Conservation (phyloP, 2,329 filamentous ascomycete species). For the Ceratocystis variospora region DNA sequence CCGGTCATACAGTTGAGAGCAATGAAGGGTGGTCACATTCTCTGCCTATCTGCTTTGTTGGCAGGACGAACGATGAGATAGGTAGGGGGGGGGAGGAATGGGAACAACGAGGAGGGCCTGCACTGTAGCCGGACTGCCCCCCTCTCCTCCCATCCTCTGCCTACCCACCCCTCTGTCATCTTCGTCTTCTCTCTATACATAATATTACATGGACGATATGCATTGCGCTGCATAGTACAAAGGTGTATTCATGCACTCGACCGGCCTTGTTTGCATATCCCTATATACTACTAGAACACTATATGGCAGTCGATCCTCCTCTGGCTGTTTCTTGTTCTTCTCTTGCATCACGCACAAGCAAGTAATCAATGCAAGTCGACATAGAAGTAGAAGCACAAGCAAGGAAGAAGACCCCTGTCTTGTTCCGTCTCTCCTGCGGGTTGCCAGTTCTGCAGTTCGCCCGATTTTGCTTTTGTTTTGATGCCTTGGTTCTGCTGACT, state of each 20-base stretch:
- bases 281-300: too few relatives aligned
- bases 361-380: constrained; percentile 2
- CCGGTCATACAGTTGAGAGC: background rate
- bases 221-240: background rate
- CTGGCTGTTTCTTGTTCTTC: background rate
- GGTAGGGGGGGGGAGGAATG: too few relatives aligned
- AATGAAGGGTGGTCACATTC: background rate
- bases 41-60: background rate
- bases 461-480: background rate
- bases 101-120: too few relatives aligned
- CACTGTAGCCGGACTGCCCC: too few relatives aligned
- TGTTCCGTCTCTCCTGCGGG: too few relatives aligned
- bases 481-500: background rate
- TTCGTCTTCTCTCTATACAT: background rate
- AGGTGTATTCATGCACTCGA: background rate
- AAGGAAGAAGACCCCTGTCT: background rate
- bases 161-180: background rate
- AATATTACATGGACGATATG: background rate
- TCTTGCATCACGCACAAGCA: constrained; percentile 6
- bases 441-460: too few relatives aligned
- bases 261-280: background rate
- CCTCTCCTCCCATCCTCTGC: too few relatives aligned
- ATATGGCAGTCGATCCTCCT: background rate
- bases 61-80: too few relatives aligned
- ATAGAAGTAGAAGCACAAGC: background rate